Conservation (phyloP, 768 basidiomycete genomes). For the Boletus insuetus region DNA sequence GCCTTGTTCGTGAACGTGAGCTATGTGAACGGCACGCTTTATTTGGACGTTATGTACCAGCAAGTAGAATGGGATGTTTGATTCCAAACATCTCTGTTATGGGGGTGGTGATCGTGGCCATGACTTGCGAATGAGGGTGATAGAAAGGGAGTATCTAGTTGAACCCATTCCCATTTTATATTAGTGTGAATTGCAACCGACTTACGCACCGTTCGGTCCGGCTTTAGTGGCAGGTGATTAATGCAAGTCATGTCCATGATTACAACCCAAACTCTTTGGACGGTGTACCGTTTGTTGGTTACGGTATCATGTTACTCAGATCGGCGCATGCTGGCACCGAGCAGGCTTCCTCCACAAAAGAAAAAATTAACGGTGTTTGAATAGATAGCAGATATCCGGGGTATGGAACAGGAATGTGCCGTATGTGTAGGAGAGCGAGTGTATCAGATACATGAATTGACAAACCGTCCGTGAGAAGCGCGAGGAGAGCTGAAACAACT, state of each 20-base stretch:
- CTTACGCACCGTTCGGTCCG: not conserved
- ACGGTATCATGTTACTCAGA: too few species aligned
- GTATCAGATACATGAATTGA: slow-evolving; percentile 34
- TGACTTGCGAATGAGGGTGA: not conserved
- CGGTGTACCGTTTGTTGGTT: too few species aligned
- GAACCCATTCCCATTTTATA: too few species aligned
- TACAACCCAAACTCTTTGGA: too few species aligned
- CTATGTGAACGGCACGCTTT: slow-evolving; percentile 36
- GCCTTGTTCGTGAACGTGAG: slow-evolving; percentile 34
- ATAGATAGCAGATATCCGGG: slow-evolving; percentile 20
- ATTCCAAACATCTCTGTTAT: slow-evolving; percentile 87
- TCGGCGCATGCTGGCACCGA: too few species aligned
- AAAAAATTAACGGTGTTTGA: slow-evolving; percentile 2
- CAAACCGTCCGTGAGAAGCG: slow-evolving; percentile 20
- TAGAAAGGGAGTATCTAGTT: too few species aligned
- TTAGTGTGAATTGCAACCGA: not conserved
- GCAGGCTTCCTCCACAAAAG: not conserved
- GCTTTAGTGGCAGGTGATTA: too few species aligned
- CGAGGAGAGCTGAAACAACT: slow-evolving; percentile 6
- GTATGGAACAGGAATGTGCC: slow-evolving; percentile 27
- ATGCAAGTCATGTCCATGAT: too few species aligned
- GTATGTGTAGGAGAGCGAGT: slow-evolving; percentile 25
- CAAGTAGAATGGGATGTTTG: slow-evolving; percentile 84
- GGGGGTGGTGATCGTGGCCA: slow-evolving; percentile 73
- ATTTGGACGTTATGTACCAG: slow-evolving; percentile 43